These are phyloP conservation scores for Exsudoporus frostii DNA, from an alignment of 768 basidiomycete genomes.

Conservation along the genomic window DNA sequence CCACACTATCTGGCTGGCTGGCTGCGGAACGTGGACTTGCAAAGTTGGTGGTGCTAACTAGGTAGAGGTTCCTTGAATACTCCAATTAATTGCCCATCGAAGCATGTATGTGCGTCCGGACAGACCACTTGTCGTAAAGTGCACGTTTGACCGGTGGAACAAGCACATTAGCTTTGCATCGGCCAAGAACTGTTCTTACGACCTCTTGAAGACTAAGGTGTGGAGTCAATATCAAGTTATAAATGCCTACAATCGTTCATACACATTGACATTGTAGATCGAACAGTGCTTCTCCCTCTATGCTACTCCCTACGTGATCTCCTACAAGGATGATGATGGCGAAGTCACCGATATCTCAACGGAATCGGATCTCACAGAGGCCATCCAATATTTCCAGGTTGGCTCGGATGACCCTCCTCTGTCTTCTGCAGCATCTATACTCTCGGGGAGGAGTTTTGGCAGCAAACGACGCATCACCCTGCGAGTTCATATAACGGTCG, in stretches of 20 bases:
- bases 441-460: constrained; percentile 62
- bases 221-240: constrained; percentile 19
- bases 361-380: constrained; percentile 79
- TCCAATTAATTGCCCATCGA: constrained; percentile 4
- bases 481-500: constrained; percentile 71
- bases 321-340: constrained; percentile 87
- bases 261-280: constrained; percentile 46
- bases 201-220: constrained; percentile 72
- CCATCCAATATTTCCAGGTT: constrained; percentile 81
- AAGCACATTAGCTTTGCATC: constrained; percentile 79
- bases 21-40: constrained; percentile 28
- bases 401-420: constrained; percentile 68
- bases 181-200: constrained; percentile 75
- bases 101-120: constrained; percentile 54
- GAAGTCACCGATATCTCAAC: constrained; percentile 66
- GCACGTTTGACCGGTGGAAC: constrained; percentile 68
- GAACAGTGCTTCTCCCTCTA: constrained; percentile 81
- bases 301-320: constrained; percentile 64
- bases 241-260: neutral
- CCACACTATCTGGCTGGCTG: neutral
- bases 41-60: constrained; percentile 1
- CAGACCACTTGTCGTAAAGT: constrained; percentile 79
- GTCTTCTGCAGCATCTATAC: constrained; percentile 70
- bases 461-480: constrained; percentile 75
- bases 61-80: neutral